Percentiles rank a stretch among this genome's conserved stretches.
These are phyloP conservation scores for Calonectria fujianensis DNA, from an alignment of 2,329 filamentous ascomycete genomes.

Conservation along the genomic window DNA sequence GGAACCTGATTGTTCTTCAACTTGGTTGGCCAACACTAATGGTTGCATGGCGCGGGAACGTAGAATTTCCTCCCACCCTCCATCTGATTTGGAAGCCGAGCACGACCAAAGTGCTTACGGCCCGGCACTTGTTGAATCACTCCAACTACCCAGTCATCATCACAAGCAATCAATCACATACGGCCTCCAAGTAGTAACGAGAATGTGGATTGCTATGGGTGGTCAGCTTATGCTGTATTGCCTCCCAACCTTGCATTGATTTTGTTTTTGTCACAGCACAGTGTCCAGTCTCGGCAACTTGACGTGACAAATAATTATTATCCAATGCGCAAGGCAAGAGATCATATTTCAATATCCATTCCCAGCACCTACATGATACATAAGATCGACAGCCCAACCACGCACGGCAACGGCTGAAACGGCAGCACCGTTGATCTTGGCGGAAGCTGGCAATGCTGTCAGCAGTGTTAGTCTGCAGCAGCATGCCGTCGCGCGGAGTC, in stretches of 20 bases:
- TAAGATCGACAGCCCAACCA: constrained; percentile 16
- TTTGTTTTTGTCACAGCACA: background rate
- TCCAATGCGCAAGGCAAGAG: constrained; percentile 3
- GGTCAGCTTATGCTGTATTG: background rate
- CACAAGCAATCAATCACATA: background rate
- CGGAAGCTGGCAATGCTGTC: constrained; percentile 6
- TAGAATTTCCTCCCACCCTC: background rate
- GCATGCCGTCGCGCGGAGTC: constrained; percentile 2
- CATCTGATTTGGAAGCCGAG: background rate
- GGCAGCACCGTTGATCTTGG: constrained; percentile 18
- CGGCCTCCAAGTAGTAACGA: background rate
- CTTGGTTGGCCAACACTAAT: constrained; percentile 2
- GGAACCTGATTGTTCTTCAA: background rate
- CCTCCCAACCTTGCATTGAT: background rate
- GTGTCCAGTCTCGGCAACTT: too few relatives aligned
- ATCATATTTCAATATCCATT: constrained; percentile 7
- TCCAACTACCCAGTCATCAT: background rate
- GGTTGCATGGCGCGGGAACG: background rate
- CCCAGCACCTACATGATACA: background rate
- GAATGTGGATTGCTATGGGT: background rate
- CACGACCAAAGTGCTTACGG: background rate
- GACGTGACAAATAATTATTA: background rate
- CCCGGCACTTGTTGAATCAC: background rate
- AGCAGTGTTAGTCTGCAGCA: constrained; percentile 15
- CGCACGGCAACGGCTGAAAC: constrained; percentile 21